Evolutionary conservation across 2,329 filamentous ascomycete species (phyloP).

Genomic region (Epichloe aotearoae): DNA sequence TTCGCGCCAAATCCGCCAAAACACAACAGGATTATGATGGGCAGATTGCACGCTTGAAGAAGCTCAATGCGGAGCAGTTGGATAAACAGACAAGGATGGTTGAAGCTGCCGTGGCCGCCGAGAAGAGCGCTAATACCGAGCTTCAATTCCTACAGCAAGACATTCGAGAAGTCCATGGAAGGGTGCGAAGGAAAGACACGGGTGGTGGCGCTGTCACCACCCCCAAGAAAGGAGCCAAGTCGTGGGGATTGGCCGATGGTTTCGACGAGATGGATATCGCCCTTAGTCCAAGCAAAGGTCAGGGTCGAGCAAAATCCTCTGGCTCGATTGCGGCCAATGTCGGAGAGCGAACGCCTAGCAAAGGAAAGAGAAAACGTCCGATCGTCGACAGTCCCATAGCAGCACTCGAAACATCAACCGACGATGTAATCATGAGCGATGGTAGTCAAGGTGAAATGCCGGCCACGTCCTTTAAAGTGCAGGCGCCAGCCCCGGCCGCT

Average conservation of each 20-base stretch:
- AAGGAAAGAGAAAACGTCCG: constrained; percentile 57
- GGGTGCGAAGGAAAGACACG: constrained; percentile 32
- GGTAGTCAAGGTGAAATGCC: constrained; percentile 10
- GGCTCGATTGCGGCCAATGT: constrained; percentile 31
- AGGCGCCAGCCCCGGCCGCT: constrained; percentile 13
- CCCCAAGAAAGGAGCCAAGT: constrained; percentile 44
- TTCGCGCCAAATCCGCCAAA: constrained; percentile 57
- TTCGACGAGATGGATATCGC: constrained; percentile 57
- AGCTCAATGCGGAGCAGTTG: constrained; percentile 49
- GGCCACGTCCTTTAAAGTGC: constrained; percentile 9
- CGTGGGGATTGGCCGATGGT: constrained; percentile 54
- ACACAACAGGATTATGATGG: constrained; percentile 47
- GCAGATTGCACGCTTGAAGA: constrained; percentile 47
- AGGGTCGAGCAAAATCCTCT: constrained; percentile 25
- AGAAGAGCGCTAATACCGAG: constrained; percentile 53
- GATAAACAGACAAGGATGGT: constrained; percentile 50
- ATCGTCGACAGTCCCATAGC: constrained; percentile 52
- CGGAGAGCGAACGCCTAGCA: constrained; percentile 47
- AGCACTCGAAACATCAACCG: constrained; percentile 40
- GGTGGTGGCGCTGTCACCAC: constrained; percentile 30
- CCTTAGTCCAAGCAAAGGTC: constrained; percentile 38
- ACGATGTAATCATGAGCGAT: constrained; percentile 26
- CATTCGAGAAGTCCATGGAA: constrained; percentile 44
- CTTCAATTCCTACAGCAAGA: constrained; percentile 63
- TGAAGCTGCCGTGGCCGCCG: constrained; percentile 50